Evolutionary conservation across 805 yeast genomes (phyloP).

Genomic region (Naumovozyma baii): DNA sequence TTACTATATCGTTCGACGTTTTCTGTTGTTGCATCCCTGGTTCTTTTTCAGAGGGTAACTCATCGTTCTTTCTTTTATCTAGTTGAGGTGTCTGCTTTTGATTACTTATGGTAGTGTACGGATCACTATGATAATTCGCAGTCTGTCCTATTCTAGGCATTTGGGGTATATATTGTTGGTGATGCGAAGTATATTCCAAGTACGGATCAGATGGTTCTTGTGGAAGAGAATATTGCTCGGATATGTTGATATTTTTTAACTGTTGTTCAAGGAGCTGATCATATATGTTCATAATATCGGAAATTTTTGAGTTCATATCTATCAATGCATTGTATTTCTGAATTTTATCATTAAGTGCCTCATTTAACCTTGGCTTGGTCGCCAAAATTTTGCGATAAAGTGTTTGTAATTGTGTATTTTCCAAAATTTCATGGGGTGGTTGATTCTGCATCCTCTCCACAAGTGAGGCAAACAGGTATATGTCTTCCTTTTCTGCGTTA

Average conservation of each 20-base stretch:
- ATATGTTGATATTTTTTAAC: slow-evolving; percentile 32
- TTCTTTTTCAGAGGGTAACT: slow-evolving; percentile 1
- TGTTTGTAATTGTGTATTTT: slow-evolving; percentile 25
- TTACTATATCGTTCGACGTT: slow-evolving; percentile 1
- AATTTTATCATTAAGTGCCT: slow-evolving; percentile 46
- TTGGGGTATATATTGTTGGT: slow-evolving; percentile 1
- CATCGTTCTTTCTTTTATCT: too few species aligned
- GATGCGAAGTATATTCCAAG: slow-evolving; percentile 7
- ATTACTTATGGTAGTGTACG: too few species aligned
- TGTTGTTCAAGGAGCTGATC: slow-evolving; percentile 61
- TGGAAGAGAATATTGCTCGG: slow-evolving; percentile 23
- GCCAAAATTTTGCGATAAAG: slow-evolving; percentile 50
- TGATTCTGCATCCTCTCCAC: slow-evolving; percentile 44
- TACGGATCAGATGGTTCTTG: slow-evolving; percentile 24
- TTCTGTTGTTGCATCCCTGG: slow-evolving; percentile 9
- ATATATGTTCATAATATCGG: slow-evolving; percentile 65
- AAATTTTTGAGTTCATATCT: slow-evolving; percentile 69
- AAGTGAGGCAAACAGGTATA: slow-evolving; percentile 59
- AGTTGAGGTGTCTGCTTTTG: slow-evolving; percentile 3
- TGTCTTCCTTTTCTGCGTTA: slow-evolving; percentile 56
- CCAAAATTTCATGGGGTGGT: slow-evolving; percentile 23
- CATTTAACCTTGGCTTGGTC: slow-evolving; percentile 60
- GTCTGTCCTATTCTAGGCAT: background rate
- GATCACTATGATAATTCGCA: background rate
- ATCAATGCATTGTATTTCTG: slow-evolving; percentile 55